Conservation (phyloP, 1,284 basidiomycete genomes). For the Cutaneotrichosporon mucoides region DNA sequence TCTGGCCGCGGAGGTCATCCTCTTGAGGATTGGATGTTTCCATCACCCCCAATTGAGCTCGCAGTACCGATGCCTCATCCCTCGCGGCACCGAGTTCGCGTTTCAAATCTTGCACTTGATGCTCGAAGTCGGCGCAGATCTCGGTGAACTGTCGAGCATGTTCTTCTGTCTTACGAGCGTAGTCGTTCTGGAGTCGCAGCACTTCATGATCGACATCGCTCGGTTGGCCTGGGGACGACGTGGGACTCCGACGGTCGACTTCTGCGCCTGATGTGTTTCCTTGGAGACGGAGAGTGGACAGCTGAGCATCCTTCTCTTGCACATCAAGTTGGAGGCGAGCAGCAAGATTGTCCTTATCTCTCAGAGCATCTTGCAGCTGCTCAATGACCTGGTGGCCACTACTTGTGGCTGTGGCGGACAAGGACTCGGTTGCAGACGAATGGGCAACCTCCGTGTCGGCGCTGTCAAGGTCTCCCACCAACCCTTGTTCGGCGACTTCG, state of each 20-base stretch:
- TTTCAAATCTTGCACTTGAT: conserved; percentile 30
- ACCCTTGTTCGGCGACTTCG: conserved; percentile 26
- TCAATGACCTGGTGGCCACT: too few species aligned
- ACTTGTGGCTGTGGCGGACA: too few species aligned
- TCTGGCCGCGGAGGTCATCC: background rate
- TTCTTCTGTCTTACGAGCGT: conserved; percentile 37
- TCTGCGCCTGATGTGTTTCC: too few species aligned
- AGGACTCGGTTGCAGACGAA: too few species aligned
- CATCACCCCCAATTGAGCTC: background rate
- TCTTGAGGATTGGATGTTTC: background rate
- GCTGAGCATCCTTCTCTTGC: too few species aligned
- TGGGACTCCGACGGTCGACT: too few species aligned
- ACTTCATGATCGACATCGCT: background rate
- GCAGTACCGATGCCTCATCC: background rate
- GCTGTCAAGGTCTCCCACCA: background rate
- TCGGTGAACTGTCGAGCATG: conserved; percentile 39
- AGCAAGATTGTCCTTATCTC: too few species aligned
- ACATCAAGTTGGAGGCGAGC: too few species aligned
- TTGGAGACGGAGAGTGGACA: too few species aligned
- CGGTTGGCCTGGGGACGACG: background rate
- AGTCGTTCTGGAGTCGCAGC: conserved; percentile 16
- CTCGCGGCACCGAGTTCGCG: conserved; percentile 15
- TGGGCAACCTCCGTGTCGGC: too few species aligned
- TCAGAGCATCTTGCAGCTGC: too few species aligned
- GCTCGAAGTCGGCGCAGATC: conserved; percentile 37